Evolutionary conservation across 192 early-diverging fungal genomes (phyloP).

Genomic region (Geranomyces michiganensis): DNA sequence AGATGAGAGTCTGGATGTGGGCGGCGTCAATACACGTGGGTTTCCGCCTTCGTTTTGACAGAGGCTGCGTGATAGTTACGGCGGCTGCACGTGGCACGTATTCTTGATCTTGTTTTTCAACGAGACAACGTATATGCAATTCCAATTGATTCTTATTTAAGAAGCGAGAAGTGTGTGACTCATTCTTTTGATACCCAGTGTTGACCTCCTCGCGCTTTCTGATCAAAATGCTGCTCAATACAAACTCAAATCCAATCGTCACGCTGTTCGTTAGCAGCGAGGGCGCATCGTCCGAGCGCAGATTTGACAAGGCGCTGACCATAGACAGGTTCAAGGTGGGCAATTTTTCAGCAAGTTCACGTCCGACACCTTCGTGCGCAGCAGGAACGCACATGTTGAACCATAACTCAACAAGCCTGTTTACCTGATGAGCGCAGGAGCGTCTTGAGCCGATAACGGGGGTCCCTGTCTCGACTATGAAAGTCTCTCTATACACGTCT

Average conservation of each 20-base stretch:
- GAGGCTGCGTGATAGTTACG: too few relatives aligned
- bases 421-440: constrained; percentile 47
- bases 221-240: constrained; percentile 20
- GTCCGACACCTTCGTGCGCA: not conserved
- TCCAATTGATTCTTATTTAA: too few relatives aligned
- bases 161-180: too few relatives aligned
- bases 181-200: too few relatives aligned
- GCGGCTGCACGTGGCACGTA: too few relatives aligned
- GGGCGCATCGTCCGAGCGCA: constrained; percentile 79
- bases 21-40: not conserved
- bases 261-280: constrained; percentile 88
- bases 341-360: too few relatives aligned
- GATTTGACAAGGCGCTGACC: constrained; percentile 76
- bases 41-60: too few relatives aligned
- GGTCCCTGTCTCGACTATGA: constrained; percentile 70
- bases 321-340: constrained; percentile 74
- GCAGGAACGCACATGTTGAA: not conserved
- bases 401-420: not conserved
- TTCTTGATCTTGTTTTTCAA: too few relatives aligned
- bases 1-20: not conserved
- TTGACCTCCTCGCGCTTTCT: not conserved
- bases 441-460: constrained; percentile 93
- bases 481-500: constrained; percentile 63
- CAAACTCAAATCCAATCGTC: constrained; percentile 62
- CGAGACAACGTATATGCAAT: too few relatives aligned